Evolutionary conservation across 129 eudicot genomes (phyloP).

Genomic region (Tagetes patula): DNA sequence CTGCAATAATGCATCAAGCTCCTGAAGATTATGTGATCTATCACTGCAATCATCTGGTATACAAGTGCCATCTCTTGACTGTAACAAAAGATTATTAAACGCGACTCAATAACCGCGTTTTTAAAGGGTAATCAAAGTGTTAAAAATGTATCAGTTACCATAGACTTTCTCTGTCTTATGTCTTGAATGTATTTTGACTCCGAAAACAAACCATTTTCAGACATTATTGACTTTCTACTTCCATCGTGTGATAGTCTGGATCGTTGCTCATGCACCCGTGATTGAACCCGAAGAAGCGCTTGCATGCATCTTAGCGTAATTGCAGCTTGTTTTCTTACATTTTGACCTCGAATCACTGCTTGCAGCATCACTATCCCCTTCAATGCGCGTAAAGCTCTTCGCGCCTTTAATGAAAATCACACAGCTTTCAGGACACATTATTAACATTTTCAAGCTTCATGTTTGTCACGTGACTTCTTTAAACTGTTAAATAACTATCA

Average conservation of each 20-base stretch:
- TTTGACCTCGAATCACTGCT: slow-evolving; percentile 92
- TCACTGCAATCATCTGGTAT: slow-evolving; percentile 60
- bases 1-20: slow-evolving; percentile 61
- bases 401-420: slow-evolving; percentile 47
- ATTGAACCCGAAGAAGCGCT: slow-evolving; percentile 72
- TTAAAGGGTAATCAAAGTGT: not conserved
- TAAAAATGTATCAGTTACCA: slow-evolving; percentile 36
- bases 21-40: slow-evolving; percentile 61
- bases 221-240: slow-evolving; percentile 62
- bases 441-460: slow-evolving; percentile 6
- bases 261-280: slow-evolving; percentile 69
- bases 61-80: slow-evolving; percentile 69
- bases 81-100: slow-evolving; percentile 22
- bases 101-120: not conserved
- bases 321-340: slow-evolving; percentile 76
- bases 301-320: slow-evolving; percentile 80
- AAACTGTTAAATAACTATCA: not conserved
- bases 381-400: slow-evolving; percentile 72
- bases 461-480: slow-evolving; percentile 20
- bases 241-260: slow-evolving; percentile 70
- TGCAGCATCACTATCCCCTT: slow-evolving; percentile 93
- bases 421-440: not conserved
- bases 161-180: slow-evolving; percentile 56
- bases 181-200: slow-evolving; percentile 65
- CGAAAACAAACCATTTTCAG: slow-evolving; percentile 57